phyloP scores from a whole-genome alignment of 768 basidiomycete species.

The Rhodocollybia butyracea region DNA sequence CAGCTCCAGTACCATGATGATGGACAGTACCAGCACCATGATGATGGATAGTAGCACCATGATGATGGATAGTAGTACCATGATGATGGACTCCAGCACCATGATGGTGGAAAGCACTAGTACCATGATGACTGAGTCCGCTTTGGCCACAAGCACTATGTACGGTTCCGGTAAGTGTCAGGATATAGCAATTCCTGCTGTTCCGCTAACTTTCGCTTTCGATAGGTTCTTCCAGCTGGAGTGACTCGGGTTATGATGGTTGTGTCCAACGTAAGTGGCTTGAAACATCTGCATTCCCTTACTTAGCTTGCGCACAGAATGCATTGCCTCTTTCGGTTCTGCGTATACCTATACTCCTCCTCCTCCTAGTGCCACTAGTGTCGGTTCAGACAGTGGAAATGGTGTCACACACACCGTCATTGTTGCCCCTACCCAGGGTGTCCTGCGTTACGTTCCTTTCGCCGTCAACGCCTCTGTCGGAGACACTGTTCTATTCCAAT shows the following conservation, averaged over 20 bases:
- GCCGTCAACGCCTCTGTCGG: conserved; percentile 73
- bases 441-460: conserved; percentile 74
- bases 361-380: conserved; percentile 26
- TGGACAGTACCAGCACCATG: conserved; percentile 1
- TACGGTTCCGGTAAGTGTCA: conserved; percentile 25
- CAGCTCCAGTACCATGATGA: not conserved
- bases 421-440: conserved; percentile 74
- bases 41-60: conserved; percentile 24
- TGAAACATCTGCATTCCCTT: not conserved
- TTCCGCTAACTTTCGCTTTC: too few relatives aligned
- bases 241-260: conserved; percentile 53
- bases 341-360: conserved; percentile 31
- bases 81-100: not conserved
- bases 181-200: conserved; percentile 54
- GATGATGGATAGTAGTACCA: not conserved
- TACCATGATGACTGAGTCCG: conserved; percentile 10
- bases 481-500: conserved; percentile 73
- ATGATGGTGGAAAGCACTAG: not conserved
- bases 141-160: conserved; percentile 17
- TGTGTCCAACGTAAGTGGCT: conserved; percentile 64
- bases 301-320: conserved; percentile 20
- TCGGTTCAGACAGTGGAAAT: conserved; percentile 33
- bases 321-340: conserved; percentile 56
- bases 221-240: conserved; percentile 57
- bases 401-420: conserved; percentile 72